Evolutionary conservation across 2,329 filamentous ascomycete genomes (phyloP), one percentile per base, ranked within the genome.

Genomic region (Juglanconis juglandina): DNA sequence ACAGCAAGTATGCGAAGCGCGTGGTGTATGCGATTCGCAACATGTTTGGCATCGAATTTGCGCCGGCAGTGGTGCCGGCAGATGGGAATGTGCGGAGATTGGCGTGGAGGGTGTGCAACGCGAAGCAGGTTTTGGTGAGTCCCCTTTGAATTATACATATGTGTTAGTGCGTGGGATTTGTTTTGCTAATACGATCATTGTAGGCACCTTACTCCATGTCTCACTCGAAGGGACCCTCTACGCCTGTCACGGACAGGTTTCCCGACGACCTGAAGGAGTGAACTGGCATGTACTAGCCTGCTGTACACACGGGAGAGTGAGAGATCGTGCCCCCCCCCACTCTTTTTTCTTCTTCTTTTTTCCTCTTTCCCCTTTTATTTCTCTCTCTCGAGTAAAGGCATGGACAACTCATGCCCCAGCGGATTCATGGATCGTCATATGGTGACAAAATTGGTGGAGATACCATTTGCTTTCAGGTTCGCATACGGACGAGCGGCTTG

Each of bases 31-130:
- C 93, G 4, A 91, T 99, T 34, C 89, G 91, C 65, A 90, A 96
- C 72, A 97, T 97, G 92, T 96, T 99, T 72, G 95, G 93, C 55
- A 90, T 99, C 62, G 95, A 99, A 73, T 93, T 99, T 71, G 91
- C 95, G 1, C 89, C 93, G 0, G 91, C 92, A 49, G 94, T 98
- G 1, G 95, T 99, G 37, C 87, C 90, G 56, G 92, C 93, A 0
- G 95, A 99, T 76, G 92, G 95, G 5, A 96, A 88, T 67, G 90
- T 98, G 62, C 86, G 84, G 70, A 96, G 96, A 71, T 78, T 99
- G 64, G 92, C 93, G 5, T 97, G 94, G 93, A 85, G 95, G 69
- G 91, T 99, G 65, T 95, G 90, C 73, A 96, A 96, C 72, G 95
- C 95, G 41, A 97, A 97, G 80, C 91, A 93, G 76, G 95, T 96